Base-by-base conservation (phyloP, 1,284 basidiomycete genomes). In the Sphagnurus paluster region DNA sequence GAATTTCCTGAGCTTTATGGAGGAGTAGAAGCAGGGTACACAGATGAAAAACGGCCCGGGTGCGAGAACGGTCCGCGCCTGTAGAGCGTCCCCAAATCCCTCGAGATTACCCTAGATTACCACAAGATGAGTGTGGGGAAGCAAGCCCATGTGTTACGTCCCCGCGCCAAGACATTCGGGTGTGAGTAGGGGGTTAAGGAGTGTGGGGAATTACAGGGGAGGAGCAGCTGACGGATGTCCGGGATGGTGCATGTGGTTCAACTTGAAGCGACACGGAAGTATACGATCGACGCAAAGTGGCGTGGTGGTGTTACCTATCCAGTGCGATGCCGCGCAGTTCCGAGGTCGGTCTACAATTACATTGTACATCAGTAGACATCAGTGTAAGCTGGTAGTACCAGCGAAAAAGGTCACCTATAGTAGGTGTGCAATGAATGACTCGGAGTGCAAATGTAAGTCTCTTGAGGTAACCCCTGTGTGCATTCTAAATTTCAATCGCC, bases 171-270 rank as follows among this genome's bases (percentile, higher is more conserved):
- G 34, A n/a, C n/a, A n/a, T n/a, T n/a, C n/a, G 19, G 34, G 5
- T 36, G 14, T 21, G 34, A n/a, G n/a, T n/a, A n/a, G 17, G 19
- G 10, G 6, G 7, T 36, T 8, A 36, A 21, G 8, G 29, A 28
- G 28, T 13, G 16, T 26, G 14, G 33, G 13, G 33, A 43, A 43
- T 13, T 2, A 16, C 13, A 5, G 24, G 25, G 13, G 14, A 9
- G 30, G 28, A 23, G 25, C 42, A 43, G 30, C 42, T 43, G 42
- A 43, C 25, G n/a, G n/a, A n/a, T n/a, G n/a, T n/a, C n/a, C 41
- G n/a, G 11, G 21, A 16, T 34, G 32, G 14, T 34, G 32, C 32
- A 34, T 34, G 32, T 16, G 32, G 7, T 34, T 34, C 32, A 17
- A 34, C n/a, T 34, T 5, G 13, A 32, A 32, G 13, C 4, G 13